Evolutionary conservation across 2,329 filamentous ascomycete genomes (phyloP).

Genomic region (Aspergillus hortae): DNA sequence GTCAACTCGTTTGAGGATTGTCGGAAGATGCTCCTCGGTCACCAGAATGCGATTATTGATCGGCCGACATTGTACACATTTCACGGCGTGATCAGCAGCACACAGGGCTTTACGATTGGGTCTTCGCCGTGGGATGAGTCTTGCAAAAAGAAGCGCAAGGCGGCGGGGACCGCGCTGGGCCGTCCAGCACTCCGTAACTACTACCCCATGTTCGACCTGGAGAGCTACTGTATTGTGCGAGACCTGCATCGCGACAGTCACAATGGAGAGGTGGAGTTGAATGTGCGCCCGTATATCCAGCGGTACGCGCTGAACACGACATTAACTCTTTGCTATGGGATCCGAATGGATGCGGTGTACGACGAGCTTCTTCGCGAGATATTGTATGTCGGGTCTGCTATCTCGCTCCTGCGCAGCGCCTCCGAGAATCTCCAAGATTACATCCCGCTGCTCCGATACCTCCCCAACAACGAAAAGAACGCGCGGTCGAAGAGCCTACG

Average conservation of each 20-base stretch:
- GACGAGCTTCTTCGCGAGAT: conserved; percentile 67
- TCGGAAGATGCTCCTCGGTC: conserved; percentile 63
- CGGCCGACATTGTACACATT: conserved; percentile 72
- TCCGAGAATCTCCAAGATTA: conserved; percentile 78
- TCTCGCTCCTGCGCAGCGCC: conserved; percentile 67
- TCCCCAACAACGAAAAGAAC: conserved; percentile 53
- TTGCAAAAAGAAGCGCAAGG: conserved; percentile 68
- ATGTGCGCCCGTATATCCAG: conserved; percentile 66
- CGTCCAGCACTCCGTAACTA: conserved; percentile 68
- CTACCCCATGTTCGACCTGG: conserved; percentile 72
- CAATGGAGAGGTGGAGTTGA: conserved; percentile 57
- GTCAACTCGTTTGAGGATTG: conserved; percentile 71
- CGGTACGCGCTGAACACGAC: conserved; percentile 69
- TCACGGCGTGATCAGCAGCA: conserved; percentile 67
- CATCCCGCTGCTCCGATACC: conserved; percentile 62
- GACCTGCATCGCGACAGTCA: conserved; percentile 62
- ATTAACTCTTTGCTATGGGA: conserved; percentile 71
- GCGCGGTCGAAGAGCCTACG: conserved; percentile 59
- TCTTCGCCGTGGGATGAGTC: conserved; percentile 75
- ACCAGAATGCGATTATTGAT: conserved; percentile 70
- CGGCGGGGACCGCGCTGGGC: conserved; percentile 69
- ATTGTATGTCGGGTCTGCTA: conserved; percentile 65
- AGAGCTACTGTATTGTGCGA: conserved; percentile 64
- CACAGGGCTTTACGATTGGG: conserved; percentile 72
- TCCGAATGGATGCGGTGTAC: conserved; percentile 65